Evolutionary conservation across 2,329 filamentous ascomycete genomes (phyloP).

Genomic region (Xylaria digitata): DNA sequence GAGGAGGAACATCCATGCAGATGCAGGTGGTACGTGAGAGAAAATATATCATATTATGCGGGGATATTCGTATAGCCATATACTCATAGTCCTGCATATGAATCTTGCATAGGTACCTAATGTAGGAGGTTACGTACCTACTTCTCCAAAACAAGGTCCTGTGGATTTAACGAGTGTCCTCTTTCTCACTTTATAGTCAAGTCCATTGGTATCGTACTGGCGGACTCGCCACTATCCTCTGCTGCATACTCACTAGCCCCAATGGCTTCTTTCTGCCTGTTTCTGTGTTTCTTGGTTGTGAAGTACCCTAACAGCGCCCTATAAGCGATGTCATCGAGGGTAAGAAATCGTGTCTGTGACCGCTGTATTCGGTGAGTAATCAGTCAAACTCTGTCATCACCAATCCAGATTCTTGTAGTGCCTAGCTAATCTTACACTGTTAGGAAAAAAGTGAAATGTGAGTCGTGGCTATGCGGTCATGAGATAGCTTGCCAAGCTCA

Average conservation of each 20-base stretch:
- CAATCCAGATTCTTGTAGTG: not conserved
- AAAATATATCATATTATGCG: not conserved
- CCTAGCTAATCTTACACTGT: slow-evolving; percentile 24
- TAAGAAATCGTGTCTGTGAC: slow-evolving; percentile 44
- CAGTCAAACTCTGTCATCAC: not conserved
- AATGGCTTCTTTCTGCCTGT: slow-evolving; percentile 20
- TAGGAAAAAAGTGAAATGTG: slow-evolving; percentile 48
- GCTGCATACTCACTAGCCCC: not conserved
- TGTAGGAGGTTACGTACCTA: not conserved
- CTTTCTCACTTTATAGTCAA: not conserved
- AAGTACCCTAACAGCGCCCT: not conserved
- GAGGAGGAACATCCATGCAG: no score
- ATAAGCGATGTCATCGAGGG: slow-evolving; percentile 29
- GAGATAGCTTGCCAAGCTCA: slow-evolving; percentile 21
- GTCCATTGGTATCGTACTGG: not conserved
- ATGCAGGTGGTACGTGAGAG: no score
- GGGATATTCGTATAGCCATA: slow-evolving; percentile 1
- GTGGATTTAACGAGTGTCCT: no score
- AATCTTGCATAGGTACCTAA: no score
- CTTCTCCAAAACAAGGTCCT: not conserved
- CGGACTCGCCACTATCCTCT: not conserved
- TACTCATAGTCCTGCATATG: not conserved
- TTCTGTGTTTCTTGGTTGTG: not conserved
- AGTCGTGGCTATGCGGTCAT: slow-evolving; percentile 4
- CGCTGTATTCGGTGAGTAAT: slow-evolving; percentile 46